Evolutionary conservation across 805 yeast genomes (phyloP), one percentile per base, ranked within the genome.

Genomic region (Candida berthetii): DNA sequence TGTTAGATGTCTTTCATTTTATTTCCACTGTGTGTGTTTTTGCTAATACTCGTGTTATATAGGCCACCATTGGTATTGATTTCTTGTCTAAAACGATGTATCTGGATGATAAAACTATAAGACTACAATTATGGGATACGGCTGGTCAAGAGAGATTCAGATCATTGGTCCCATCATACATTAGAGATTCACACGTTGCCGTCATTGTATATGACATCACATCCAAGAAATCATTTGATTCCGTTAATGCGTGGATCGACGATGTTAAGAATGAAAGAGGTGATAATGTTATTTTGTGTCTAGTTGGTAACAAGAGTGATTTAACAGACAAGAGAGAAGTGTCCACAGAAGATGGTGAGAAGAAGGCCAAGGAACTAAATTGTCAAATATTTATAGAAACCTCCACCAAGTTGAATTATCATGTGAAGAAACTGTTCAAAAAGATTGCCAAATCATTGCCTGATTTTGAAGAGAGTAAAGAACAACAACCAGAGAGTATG

Each of bases 91-190:
- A 86, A 60, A 89, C 96, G 4, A 87, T 88, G 95, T 93, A 93
- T 61, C 69, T 93, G 38, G 96, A 95, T 51, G 98, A 93, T 62
- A 89, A 91, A 51, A 93, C 99, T 3, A 86, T 93, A 33, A 75
- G 99, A 54, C 72, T 93, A 48, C 99, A 93, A 66, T 68, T 93
- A 44, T 93, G 99, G 98, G 98, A 90, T 61, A 90, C 98, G 4
- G 96, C 96, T 1, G 96, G 98, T 14, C 98, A 90, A 65, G 99
- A 93, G 62, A 69, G 99, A 53, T 93, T 93, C 69, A 73, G 98
- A 57, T 85, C 96, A 15, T 74, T 93, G 60, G 91, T 93, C 43
- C 99, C 99, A 3, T 84, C 96, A 10, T 93, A 93, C 58, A 93
- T 93, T 45, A 74, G 99, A 52, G 99, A 93, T 62, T 85, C 95